Percentiles rank a stretch among this genome's conserved stretches.
Evolutionary conservation across 768 basidiomycete species (phyloP).

Genomic region (Auriscalpium microsporum): DNA sequence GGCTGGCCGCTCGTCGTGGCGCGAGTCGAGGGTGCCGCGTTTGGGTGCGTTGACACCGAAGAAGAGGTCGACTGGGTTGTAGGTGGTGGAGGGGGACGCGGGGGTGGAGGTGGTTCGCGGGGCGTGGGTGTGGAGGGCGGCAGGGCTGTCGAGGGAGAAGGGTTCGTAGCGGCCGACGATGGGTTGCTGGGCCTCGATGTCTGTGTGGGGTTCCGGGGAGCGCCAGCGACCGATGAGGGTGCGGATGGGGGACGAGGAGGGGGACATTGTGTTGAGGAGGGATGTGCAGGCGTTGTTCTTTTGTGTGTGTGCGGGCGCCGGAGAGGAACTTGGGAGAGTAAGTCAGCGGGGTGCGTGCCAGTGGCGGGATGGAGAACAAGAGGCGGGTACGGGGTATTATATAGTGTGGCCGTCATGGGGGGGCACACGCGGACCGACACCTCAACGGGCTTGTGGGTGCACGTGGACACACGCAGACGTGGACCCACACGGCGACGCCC

Average conservation of each 20-base stretch:
- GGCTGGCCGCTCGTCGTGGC: conserved; percentile 1
- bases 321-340: no score
- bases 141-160: neutral
- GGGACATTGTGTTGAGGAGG: neutral
- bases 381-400: no score
- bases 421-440: no score
- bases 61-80: conserved; percentile 1
- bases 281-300: neutral
- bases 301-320: no score
- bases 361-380: neutral
- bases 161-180: neutral
- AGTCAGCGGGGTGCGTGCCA: no score
- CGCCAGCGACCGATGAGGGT: neutral
- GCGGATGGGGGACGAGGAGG: neutral
- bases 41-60: neutral
- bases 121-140: neutral
- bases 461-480: neutral
- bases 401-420: no score
- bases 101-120: neutral
- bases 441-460: neutral
- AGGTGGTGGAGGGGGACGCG: neutral
- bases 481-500: neutral
- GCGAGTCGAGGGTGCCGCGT: conserved; percentile 1
- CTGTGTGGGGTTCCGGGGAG: neutral
- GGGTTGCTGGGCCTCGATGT: neutral